Evolutionary conservation across 352 stramenopile genomes (phyloP), one percentile per base, ranked within the genome.

Genomic region (Peronospora farinosa): DNA sequence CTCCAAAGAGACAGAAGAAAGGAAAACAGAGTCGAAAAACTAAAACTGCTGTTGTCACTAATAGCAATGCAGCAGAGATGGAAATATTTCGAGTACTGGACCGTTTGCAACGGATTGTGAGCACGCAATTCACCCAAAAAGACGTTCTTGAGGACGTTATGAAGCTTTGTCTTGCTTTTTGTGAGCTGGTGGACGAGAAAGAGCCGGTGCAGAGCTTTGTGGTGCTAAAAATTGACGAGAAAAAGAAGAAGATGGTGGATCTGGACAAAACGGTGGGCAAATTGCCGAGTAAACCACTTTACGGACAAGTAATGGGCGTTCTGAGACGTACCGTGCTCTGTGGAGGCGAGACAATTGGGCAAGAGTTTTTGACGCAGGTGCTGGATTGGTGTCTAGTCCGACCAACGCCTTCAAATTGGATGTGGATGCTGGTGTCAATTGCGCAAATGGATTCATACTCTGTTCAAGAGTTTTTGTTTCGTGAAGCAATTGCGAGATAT

Each of bases 1-100:
- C 64, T 0, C 33, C 67, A 12, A 89, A 89, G 47, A 65, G 78
- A 1, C 71, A 80, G 30, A 89, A 87, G 60, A 87, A 87, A 50
- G 47, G 75, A 42, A 82, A 84, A 44, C 65, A 76, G 25, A 51
- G 16, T 21, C 74, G 54, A 35, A 66, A 53, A 37, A 33, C 37
- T 4, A 60, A 48, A 54, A 27, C 28, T 37, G 48, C 33, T 17
- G 40, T 23, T 25, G 25, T 45, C 13, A 57, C 37, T 53, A 50
- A 33, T 23, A 58, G 33, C 51, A 47, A 42, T 35, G 40, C 42
- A 16, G 39, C 52, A 2, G 35, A 60, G 17, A 35, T 45, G n/a
- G 69, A 85, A 25, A 44, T 87, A 16, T 47, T 67, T 11, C 52
- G 60, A 27, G 65, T 63, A 15, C 53, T 89, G 23, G 13, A 58